Conservation (phyloP, 257 asterid genomes). For the Fraxinus quadrangulata region DNA sequence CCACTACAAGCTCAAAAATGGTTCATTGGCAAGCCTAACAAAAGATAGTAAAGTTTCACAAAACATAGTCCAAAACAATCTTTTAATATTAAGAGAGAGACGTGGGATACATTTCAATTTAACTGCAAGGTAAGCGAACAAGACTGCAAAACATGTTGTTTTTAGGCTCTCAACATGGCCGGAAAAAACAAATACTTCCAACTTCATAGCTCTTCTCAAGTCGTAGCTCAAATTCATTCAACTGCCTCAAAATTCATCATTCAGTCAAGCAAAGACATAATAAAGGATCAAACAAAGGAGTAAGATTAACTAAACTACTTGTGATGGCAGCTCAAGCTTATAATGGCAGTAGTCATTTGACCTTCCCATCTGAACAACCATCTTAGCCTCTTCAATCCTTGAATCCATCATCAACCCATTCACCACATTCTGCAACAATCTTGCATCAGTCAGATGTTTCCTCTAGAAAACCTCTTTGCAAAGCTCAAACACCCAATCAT, state of each 20-base stretch:
- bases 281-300: neutral
- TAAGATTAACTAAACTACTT: neutral
- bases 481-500: constrained; percentile 44
- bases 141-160: constrained; percentile 5
- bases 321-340: constrained; percentile 34
- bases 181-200: neutral
- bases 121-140: neutral
- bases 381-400: constrained; percentile 38
- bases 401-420: constrained; percentile 39
- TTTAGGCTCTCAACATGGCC: neutral
- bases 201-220: constrained; percentile 3
- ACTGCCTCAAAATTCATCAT: constrained; percentile 1
- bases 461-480: constrained; percentile 39
- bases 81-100: neutral
- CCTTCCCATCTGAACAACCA: constrained; percentile 42
- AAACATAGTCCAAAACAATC: neutral
- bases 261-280: constrained; percentile 1
- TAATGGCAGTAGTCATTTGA: constrained; percentile 36
- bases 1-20: neutral
- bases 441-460: constrained; percentile 33
- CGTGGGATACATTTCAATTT: neutral
- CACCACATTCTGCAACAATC: constrained; percentile 45
- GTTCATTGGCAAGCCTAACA: neutral
- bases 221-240: neutral
- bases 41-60: neutral